Evolutionary conservation across 352 stramenopile species (phyloP).

Genomic region (Phytophthora sp.): DNA sequence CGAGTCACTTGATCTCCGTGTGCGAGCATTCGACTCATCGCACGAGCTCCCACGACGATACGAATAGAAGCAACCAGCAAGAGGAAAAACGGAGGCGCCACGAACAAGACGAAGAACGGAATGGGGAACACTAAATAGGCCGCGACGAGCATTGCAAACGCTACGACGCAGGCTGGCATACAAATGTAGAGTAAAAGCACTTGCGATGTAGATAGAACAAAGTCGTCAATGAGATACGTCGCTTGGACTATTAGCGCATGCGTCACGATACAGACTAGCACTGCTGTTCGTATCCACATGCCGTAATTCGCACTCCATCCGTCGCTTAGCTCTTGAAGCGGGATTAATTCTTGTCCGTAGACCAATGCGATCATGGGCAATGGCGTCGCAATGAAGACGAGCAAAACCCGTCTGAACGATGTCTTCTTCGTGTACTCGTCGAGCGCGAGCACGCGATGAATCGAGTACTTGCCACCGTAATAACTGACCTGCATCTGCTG

Average conservation of each 20-base stretch:
- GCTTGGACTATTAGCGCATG: constrained; percentile 17
- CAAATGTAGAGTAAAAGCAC: constrained; percentile 2
- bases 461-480: no score
- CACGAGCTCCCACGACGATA: constrained; percentile 2
- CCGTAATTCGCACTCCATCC: constrained; percentile 21
- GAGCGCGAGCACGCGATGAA: constrained; percentile 27
- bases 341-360: constrained; percentile 18
- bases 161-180: neutral
- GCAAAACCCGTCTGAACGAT: neutral
- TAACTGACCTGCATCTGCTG: no score
- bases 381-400: constrained; percentile 14
- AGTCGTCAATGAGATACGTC: constrained; percentile 20
- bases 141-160: constrained; percentile 1
- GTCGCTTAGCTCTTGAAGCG: constrained; percentile 18
- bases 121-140: constrained; percentile 26
- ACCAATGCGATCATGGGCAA: constrained; percentile 20
- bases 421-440: constrained; percentile 19
- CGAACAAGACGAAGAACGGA: constrained; percentile 19
- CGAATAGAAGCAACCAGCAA: constrained; percentile 13
- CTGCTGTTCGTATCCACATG: constrained; percentile 23
- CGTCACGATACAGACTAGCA: constrained; percentile 13
- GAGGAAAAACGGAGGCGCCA: constrained; percentile 12
- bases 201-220: constrained; percentile 6
- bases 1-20: constrained; percentile 9
- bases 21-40: constrained; percentile 10